A percentile compares a stretch with the other conserved stretches of the same genome.
Evolutionary conservation across 306 rosid genomes (phyloP).

Genomic region (Begonia fuchsioides): DNA sequence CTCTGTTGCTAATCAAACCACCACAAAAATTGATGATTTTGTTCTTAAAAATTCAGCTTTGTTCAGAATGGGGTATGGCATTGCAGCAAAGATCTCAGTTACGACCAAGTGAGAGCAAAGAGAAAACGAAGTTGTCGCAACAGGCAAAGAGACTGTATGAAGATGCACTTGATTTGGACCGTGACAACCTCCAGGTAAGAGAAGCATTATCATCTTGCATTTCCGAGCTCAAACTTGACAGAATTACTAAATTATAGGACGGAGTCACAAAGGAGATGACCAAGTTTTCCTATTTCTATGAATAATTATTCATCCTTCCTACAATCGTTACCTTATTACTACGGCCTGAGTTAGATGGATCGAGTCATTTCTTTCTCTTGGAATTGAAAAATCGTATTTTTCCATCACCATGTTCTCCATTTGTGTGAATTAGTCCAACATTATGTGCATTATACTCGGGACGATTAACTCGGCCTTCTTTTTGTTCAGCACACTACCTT

Average conservation of each 20-base stretch:
- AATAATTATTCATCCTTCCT: no score
- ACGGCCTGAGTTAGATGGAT: no score
- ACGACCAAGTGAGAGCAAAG: constrained; percentile 67
- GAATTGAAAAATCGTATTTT: no score
- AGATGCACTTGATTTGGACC: constrained; percentile 68
- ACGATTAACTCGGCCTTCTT: no score
- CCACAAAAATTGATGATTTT: background rate
- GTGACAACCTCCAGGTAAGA: constrained; percentile 52
- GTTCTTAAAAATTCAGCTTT: constrained; percentile 39
- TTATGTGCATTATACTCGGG: no score
- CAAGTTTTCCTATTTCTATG: no score
- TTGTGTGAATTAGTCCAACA: no score
- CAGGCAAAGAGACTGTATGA: constrained; percentile 81
- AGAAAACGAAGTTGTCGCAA: constrained; percentile 64
- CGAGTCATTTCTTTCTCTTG: no score
- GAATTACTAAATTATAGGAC: background rate
- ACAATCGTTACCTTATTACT: no score
- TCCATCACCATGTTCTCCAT: no score
- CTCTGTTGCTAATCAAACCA: background rate
- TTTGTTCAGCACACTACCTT: no score
- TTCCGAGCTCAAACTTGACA: constrained; percentile 42
- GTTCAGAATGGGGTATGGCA: constrained; percentile 77
- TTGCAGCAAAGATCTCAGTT: constrained; percentile 84
- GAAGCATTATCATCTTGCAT: constrained; percentile 60
- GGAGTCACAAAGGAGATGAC: background rate